Evolutionary conservation across 805 yeast genomes (phyloP), one percentile per base, ranked within the genome.

Genomic region (Naumovozyma baii): DNA sequence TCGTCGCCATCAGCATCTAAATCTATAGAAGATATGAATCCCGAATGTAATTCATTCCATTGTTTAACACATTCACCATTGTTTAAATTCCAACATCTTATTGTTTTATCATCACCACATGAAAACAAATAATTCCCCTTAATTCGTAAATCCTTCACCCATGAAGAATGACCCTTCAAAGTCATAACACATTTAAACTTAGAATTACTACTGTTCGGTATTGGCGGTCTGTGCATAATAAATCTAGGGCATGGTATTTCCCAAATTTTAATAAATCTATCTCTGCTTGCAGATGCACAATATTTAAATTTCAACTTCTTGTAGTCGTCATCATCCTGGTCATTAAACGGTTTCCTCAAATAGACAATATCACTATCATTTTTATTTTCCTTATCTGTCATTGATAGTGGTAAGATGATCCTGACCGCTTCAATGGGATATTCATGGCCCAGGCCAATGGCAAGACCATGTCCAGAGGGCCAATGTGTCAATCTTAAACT

Each of bases 81-180:
- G 14, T 63, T 59, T 34, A 80, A 56, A 65, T 87, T 90, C 96
- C 96, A 88, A 15, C 84, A 62, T 41, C 77, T 72, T 26, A 88
- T 71, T 1, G 78, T 66, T 46, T 78, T 78, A 58, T 88, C 96
- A 58, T 88, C 97, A 14, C 88, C 70, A 14, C 82, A 80, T 34
- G 86, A 76, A 48, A 73, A 76, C 31, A 77, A 68, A 0, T 92
- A 94, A 48, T 74, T 76, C 1, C 95, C 94, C 59, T 86, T 95
- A 36, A 82, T 62, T 8, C 66, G 64, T 4, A 87, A 51, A 5
- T 77, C 73, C 44, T 81, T 74, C 1, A 90, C 82, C 97, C 97
- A 88, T 8, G 92, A 83, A 37, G 76, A 75, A 59, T 88, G 96
- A 2, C 92, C 96, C 5, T 62, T 51, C 9, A 85, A 62, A 15